These are phyloP conservation scores for Anacardium occidentale DNA, from an alignment of 345 rosid genomes.

Conservation along the genomic window DNA sequence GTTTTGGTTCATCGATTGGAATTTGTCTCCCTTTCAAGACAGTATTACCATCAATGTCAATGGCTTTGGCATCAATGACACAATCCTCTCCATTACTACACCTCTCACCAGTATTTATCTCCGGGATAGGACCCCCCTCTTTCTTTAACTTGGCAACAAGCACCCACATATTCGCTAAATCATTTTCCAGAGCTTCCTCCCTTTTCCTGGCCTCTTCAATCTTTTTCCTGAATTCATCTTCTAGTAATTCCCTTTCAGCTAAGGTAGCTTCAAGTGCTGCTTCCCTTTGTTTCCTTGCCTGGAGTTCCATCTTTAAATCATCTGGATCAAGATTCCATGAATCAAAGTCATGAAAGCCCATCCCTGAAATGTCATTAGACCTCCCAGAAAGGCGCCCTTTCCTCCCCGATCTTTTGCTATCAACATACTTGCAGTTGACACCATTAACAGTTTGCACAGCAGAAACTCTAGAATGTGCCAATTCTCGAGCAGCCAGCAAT, in stretches of 20 bases:
- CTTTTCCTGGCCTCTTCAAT: constrained; percentile 83
- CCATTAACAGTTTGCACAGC: constrained; percentile 49
- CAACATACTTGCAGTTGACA: constrained; percentile 61
- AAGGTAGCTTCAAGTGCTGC: constrained; percentile 81
- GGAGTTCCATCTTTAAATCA: constrained; percentile 81
- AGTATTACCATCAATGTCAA: constrained; percentile 35
- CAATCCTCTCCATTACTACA: constrained; percentile 30
- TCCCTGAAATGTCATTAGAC: constrained; percentile 51
- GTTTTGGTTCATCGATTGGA: constrained; percentile 27
- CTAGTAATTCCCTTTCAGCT: constrained; percentile 79
- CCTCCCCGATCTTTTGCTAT: constrained; percentile 64
- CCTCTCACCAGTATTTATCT: constrained; percentile 47
- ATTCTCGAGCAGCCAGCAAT: constrained; percentile 65
- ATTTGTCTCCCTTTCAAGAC: constrained; percentile 56
- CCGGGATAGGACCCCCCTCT: constrained; percentile 58
- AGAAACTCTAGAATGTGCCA: constrained; percentile 56
- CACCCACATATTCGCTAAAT: constrained; percentile 98
- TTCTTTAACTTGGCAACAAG: constrained; percentile 98
- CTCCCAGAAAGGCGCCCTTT: constrained; percentile 73
- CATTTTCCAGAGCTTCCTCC: constrained; percentile 94
- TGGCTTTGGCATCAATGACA: constrained; percentile 36
- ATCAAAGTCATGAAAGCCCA: constrained; percentile 60
- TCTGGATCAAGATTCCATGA: constrained; percentile 80
- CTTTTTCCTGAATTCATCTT: constrained; percentile 78
- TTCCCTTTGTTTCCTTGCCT: constrained; percentile 86